These are phyloP conservation scores for Colletotrichum sp. DNA, from an alignment of 2,329 filamentous ascomycete species.

Conservation along the genomic window DNA sequence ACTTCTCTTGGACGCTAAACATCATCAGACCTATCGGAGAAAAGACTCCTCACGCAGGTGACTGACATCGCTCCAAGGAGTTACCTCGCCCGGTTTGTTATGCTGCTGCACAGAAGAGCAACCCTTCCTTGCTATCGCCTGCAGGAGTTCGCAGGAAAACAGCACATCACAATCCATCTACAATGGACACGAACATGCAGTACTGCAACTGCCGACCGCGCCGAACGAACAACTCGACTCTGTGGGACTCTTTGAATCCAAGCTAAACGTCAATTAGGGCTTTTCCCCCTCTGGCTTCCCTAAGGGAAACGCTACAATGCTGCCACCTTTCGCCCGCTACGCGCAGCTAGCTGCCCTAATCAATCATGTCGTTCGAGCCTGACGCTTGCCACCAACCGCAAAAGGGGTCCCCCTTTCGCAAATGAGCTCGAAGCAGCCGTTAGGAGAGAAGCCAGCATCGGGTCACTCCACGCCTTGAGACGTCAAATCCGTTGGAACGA, in stretches of 20 bases:
- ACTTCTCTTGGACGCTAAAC: not conserved
- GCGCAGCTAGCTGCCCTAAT: not conserved
- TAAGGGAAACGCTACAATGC: not conserved
- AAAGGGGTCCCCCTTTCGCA: not conserved
- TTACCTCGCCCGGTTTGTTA: not conserved
- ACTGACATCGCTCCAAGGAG: not conserved
- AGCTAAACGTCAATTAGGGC: not conserved
- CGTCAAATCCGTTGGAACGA: slow-evolving; percentile 1
- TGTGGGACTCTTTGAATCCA: not conserved
- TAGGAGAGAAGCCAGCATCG: not conserved
- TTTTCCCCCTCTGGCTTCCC: not conserved
- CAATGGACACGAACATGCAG: not conserved
- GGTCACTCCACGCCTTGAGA: not conserved
- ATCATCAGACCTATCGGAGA: slow-evolving; percentile 13
- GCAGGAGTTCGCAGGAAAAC: slow-evolving; percentile 17
- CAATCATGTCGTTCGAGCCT: not conserved
- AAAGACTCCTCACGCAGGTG: not conserved
- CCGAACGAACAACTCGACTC: not conserved
- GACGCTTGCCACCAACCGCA: not conserved
- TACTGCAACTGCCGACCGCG: slow-evolving; percentile 7
- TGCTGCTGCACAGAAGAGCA: not conserved
- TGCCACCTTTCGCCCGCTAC: not conserved
- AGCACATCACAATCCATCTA: not conserved
- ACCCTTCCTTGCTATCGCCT: not conserved
- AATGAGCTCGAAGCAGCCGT: not conserved